Conservation (phyloP, 73 alveolate species). For the Symbiodinium pilosum region DNA sequence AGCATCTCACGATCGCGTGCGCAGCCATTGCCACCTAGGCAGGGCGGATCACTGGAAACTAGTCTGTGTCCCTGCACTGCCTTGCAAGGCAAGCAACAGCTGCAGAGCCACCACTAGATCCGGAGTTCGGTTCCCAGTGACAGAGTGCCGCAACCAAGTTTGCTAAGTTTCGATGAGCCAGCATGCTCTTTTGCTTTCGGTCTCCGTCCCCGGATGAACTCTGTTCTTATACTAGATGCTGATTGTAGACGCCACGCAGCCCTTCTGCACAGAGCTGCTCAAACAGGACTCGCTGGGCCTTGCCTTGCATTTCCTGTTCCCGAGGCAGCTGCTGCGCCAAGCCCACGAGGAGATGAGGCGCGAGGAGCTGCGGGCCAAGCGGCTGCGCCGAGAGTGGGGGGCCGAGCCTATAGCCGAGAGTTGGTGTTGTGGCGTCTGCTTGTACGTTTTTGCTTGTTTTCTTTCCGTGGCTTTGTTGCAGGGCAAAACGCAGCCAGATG, state of each 20-base stretch:
- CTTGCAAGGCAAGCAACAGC: neutral
- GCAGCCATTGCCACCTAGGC: neutral
- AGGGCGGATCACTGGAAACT: neutral
- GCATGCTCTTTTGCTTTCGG: no score
- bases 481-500: no score
- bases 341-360: neutral
- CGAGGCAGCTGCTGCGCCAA: constrained; percentile 1
- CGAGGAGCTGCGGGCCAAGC: neutral
- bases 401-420: neutral
- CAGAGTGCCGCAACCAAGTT: no score
- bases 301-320: no score
- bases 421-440: neutral
- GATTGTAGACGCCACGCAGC: no score
- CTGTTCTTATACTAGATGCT: no score
- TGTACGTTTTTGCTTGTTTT: no score
- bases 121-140: neutral
- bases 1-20: neutral
- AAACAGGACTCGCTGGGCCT: no score
- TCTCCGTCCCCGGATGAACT: no score
- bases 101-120: neutral
- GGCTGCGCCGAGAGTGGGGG: neutral
- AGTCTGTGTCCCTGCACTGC: neutral
- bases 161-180: no score
- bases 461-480: no score
- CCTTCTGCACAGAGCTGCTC: no score